A percentile compares a stretch with the other conserved stretches of the same genome.
Evolutionary conservation across 2,329 filamentous ascomycete species (phyloP).

Genomic region (Teratosphaeria pseudoeucalypti): DNA sequence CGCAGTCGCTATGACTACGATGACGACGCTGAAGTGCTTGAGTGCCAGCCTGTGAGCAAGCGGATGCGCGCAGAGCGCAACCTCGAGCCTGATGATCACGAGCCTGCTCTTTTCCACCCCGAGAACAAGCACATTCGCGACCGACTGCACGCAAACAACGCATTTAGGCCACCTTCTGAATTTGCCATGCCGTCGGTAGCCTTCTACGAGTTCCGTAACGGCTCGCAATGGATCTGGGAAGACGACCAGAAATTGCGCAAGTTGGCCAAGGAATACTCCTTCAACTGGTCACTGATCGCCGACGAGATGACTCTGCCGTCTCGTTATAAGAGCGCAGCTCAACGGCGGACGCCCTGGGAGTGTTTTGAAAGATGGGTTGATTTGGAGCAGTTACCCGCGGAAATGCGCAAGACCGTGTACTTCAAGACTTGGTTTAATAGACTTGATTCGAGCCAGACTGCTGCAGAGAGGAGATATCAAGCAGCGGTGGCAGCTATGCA

Average conservation of each 20-base stretch:
- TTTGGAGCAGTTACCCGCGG: conserved; percentile 77
- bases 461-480: conserved; percentile 48
- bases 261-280: conserved; percentile 83
- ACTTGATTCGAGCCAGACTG: conserved; percentile 52
- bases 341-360: conserved; percentile 92
- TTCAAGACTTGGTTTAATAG: conserved; percentile 66
- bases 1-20: conserved; percentile 74
- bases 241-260: conserved; percentile 85
- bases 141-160: conserved; percentile 78
- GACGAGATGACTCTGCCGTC: conserved; percentile 66
- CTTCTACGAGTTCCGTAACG: conserved; percentile 78
- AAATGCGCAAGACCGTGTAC: conserved; percentile 92
- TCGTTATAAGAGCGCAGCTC: conserved; percentile 70
- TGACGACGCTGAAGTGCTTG: conserved; percentile 47
- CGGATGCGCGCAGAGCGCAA: conserved; percentile 33
- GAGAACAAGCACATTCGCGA: conserved; percentile 86
- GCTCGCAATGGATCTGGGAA: conserved; percentile 81
- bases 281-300: conserved; percentile 95
- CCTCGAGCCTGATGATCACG: conserved; percentile 57
- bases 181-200: conserved; percentile 78
- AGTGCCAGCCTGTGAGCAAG: conserved; percentile 26
- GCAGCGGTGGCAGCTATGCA: conserved; percentile 43
- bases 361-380: conserved; percentile 96
- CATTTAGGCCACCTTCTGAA: conserved; percentile 87
- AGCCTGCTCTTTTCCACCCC: conserved; percentile 69